phyloP scores from a whole-genome alignment of 495 filamentous ascomycete genomes.

The Cercophora sp. region DNA sequence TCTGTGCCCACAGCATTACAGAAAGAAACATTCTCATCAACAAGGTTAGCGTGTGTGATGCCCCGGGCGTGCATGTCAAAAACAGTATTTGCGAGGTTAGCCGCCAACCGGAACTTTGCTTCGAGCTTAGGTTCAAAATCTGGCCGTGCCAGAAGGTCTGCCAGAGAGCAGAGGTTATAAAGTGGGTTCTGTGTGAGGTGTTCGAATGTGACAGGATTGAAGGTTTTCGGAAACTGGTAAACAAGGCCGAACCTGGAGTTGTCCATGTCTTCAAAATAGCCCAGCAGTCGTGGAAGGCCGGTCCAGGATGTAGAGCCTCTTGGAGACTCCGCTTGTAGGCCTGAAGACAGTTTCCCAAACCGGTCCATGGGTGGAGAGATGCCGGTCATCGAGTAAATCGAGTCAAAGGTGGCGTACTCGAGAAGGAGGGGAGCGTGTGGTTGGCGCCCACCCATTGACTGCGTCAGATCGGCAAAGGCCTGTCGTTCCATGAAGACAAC shows the following conservation, averaged over 20 bases:
- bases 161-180: constrained; percentile 47
- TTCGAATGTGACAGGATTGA: constrained; percentile 56
- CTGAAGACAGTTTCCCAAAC: constrained; percentile 59
- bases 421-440: constrained; percentile 56
- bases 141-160: constrained; percentile 47
- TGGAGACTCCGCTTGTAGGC: constrained; percentile 53
- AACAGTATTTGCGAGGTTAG: constrained; percentile 71
- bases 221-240: constrained; percentile 71
- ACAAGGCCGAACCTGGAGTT: constrained; percentile 76
- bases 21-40: constrained; percentile 75
- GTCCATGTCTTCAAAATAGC: constrained; percentile 79
- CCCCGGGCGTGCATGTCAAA: constrained; percentile 72
- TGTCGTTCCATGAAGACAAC: constrained; percentile 53
- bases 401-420: constrained; percentile 63
- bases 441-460: constrained; percentile 20
- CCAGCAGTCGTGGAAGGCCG: constrained; percentile 57
- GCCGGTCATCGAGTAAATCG: constrained; percentile 58
- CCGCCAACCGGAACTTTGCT: constrained; percentile 78
- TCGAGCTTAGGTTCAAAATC: constrained; percentile 60
- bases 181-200: constrained; percentile 43
- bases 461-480: constrained; percentile 40
- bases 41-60: constrained; percentile 75
- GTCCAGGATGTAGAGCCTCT: constrained; percentile 59
- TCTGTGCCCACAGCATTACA: constrained; percentile 51
- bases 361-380: constrained; percentile 59